Evolutionary conservation across 1,284 basidiomycete species (phyloP).

Genomic region (Vanrija sp.): DNA sequence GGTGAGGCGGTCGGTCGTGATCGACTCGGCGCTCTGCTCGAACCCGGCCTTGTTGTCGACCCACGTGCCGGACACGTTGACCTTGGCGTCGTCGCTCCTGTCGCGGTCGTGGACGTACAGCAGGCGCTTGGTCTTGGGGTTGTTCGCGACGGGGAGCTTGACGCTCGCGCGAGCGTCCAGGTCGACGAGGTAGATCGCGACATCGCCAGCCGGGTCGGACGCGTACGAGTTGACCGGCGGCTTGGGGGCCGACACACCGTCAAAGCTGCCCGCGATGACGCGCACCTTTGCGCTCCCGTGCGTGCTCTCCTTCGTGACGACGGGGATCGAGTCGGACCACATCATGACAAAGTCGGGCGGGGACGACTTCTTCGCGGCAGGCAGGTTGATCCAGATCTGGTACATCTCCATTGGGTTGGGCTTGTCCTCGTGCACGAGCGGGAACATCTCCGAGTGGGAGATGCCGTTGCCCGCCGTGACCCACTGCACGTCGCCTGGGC

Average conservation of each 20-base stretch:
- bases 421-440: slow-evolving; percentile 4
- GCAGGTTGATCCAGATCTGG: slow-evolving; percentile 20
- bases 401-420: slow-evolving; percentile 12
- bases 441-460: slow-evolving; percentile 74
- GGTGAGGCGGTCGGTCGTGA: slow-evolving; percentile 2
- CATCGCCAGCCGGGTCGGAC: slow-evolving; percentile 10
- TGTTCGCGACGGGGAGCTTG: slow-evolving; percentile 12
- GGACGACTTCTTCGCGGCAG: slow-evolving; percentile 7
- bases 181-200: slow-evolving; percentile 16
- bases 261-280: slow-evolving; percentile 15
- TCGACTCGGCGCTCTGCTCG: not conserved
- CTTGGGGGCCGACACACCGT: slow-evolving; percentile 2
- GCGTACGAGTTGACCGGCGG: slow-evolving; percentile 11
- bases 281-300: slow-evolving; percentile 3
- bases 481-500: slow-evolving; percentile 83
- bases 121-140: slow-evolving; percentile 7
- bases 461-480: slow-evolving; percentile 72
- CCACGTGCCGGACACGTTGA: slow-evolving; percentile 9
- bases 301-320: slow-evolving; percentile 6
- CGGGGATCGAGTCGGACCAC: slow-evolving; percentile 12
- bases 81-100: not conserved
- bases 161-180: slow-evolving; percentile 8
- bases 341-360: slow-evolving; percentile 15
- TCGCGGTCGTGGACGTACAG: slow-evolving; percentile 13
- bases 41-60: slow-evolving; percentile 5